Evolutionary conservation across 305 asterid species (phyloP), one percentile per base, ranked within the genome.

Genomic region (Plantago rigida): DNA sequence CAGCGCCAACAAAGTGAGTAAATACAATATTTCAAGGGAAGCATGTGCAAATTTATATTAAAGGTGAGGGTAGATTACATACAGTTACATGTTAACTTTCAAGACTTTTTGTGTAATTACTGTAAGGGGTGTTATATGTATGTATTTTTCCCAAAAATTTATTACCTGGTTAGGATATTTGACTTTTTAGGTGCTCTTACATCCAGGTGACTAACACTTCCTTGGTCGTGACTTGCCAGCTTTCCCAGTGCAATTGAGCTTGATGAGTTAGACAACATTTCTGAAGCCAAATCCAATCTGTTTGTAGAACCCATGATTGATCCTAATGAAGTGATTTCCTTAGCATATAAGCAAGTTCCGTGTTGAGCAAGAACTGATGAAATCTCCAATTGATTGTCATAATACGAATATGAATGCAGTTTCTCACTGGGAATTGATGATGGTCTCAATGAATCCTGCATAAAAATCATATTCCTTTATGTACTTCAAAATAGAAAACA

Each of bases 171-270:
- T 39, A 57, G 73, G 59, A 67, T 65, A 76, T 54, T 44, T 61
- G 64, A 42, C 69, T 52, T 58, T 69, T 57, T 67, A 17, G 66
- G 66, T 47, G 66, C 55, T 55, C 56, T 67, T 31, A 52, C 39
- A 22, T 81, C 75, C 44, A 64, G 51, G 59, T 11, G 15, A 31
- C 60, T 68, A 48, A 50, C 28, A 55, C 51, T 62, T 66, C 56
- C 68, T 50, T 70, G 66, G 44, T 73, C 84, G 75, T 44, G 78
- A 67, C 69, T 63, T 39, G 80, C 81, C 73, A 86, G 71, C 66
- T 84, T 92, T 57, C 95, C 99, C 60, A 92, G 60, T 61, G 97
- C 90, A 78, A 78, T 77, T 34, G 87, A 70, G 68, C 72, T 79
- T 51, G 72, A 67, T 19, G 97, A 83, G 75, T 86, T 77, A 42